Evolutionary conservation across 1,284 basidiomycete species (phyloP).

Genomic region (Erythrobasidium hasegawianum): DNA sequence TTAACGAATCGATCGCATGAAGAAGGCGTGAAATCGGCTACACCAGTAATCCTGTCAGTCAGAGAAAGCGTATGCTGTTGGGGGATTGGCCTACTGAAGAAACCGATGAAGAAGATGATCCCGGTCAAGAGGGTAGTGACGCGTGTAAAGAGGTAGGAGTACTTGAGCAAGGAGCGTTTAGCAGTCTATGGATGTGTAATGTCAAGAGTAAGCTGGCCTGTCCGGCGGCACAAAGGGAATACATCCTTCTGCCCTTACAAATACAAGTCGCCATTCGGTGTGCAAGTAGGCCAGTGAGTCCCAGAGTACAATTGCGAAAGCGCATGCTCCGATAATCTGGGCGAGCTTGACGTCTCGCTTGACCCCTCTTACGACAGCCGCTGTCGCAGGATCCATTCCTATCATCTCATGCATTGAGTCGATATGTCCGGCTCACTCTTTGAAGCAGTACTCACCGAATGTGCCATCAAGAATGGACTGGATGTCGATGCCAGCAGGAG

Average conservation of each 20-base stretch:
- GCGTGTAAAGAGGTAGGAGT: conserved; percentile 12
- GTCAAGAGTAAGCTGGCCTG: neutral
- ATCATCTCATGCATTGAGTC: neutral
- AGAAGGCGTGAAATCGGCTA: conserved; percentile 5
- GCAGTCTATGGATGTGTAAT: neutral
- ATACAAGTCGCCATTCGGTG: conserved; percentile 15
- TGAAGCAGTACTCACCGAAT: neutral
- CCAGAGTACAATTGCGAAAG: conserved; percentile 18
- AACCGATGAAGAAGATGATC: conserved; percentile 23
- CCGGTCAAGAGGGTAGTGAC: conserved; percentile 15
- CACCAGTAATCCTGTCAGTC: too few relatives aligned
- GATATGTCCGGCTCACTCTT: neutral
- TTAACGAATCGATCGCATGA: conserved; percentile 13
- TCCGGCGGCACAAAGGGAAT: neutral
- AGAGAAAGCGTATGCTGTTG: too few relatives aligned
- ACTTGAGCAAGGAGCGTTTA: conserved; percentile 20
- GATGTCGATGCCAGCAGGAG: neutral
- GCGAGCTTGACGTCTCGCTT: conserved; percentile 14
- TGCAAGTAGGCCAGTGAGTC: conserved; percentile 25
- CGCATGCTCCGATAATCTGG: conserved; percentile 20
- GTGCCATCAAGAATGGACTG: neutral
- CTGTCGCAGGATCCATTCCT: neutral
- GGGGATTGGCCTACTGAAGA: conserved; percentile 16
- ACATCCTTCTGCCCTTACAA: neutral
- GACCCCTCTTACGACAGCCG: neutral